Percentiles rank a stretch among this genome's conserved stretches.
These are phyloP conservation scores for Tulasnella calospora DNA, from an alignment of 768 basidiomycete species.

Conservation along the genomic window DNA sequence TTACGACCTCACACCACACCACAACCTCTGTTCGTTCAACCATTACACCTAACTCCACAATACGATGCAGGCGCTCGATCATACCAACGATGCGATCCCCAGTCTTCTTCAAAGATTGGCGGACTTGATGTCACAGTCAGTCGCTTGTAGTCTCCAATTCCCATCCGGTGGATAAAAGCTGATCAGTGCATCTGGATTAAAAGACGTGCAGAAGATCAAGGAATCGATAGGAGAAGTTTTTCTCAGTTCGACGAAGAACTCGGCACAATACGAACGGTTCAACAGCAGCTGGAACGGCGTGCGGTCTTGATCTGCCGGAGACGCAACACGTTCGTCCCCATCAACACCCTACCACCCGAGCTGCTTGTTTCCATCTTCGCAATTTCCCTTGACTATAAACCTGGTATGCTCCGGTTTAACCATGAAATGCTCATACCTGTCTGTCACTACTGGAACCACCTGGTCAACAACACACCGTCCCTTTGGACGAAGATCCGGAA, in stretches of 20 bases:
- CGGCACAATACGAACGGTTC: background rate
- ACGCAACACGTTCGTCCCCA: background rate
- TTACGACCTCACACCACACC: too few relatives aligned
- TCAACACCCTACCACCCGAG: background rate
- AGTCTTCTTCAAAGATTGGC: background rate
- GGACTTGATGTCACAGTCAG: background rate
- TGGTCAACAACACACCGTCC: background rate
- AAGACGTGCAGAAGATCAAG: background rate
- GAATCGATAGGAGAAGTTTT: background rate
- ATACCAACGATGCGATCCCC: background rate
- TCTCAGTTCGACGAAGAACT: background rate
- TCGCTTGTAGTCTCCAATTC: background rate
- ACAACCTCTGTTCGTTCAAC: background rate
- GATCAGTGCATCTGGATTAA: background rate
- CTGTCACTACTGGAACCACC: background rate
- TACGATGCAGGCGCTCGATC: background rate
- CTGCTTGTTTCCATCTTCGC: background rate
- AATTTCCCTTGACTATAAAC: background rate
- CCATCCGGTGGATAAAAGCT: background rate
- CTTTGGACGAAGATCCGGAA: background rate
- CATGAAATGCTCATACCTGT: background rate
- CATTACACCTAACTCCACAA: background rate
- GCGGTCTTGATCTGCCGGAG: background rate
- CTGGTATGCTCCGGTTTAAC: background rate
- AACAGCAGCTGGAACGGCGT: background rate